Evolutionary conservation across 352 stramenopile genomes (phyloP), one percentile per base, ranked within the genome.

Genomic region (Phytophthora parvispora): DNA sequence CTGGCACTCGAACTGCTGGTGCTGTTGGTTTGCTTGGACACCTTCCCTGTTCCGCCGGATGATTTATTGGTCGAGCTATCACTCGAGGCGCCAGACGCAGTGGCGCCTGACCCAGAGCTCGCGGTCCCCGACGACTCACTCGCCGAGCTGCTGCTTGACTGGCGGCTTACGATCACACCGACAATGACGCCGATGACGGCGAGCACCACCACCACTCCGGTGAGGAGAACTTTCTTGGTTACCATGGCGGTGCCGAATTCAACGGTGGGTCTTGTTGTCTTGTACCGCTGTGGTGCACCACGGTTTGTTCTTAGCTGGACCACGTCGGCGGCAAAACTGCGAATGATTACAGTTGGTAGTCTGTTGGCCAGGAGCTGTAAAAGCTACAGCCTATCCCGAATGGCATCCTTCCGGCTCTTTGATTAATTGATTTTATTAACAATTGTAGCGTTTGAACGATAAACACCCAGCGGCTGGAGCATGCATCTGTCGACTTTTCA

Each of bases 131-230:
- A 32, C 3, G 45, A 51, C 20, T 51, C 45, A 22, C 45, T 51
- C 12, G 45, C 45, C 8, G 45, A 31, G 45, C 24, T 31, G n/a
- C 22, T 31, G 20, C 45, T n/a, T 48, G 40, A 48, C 45, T 51
- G 45, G 20, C 45, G 22, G n/a, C 6, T 15, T 15, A 51, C 45
- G 12, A 51, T 51, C 0, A 51, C 45, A 31, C 45, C 45, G 22
- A 51, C 24, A 31, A 51, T 51, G 9, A 51, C 45, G 45, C 45
- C 45, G 45, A 51, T 51, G 20, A 51, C 45, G 3, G 45, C 45
- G 22, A 51, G 20, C 8, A 51, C 24, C 45, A 51, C 45, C 45
- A 51, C 45, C 12, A 51, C 45, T 18, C 45, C 45, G 12, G 45
- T 51, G 45, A 51, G 9, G 9, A 51, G 45, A 22, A 31, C 22